A percentile compares a stretch with the other conserved stretches of the same genome.
phyloP scores from a whole-genome alignment of 495 filamentous ascomycete species.

The Tuber umbilicatum region DNA sequence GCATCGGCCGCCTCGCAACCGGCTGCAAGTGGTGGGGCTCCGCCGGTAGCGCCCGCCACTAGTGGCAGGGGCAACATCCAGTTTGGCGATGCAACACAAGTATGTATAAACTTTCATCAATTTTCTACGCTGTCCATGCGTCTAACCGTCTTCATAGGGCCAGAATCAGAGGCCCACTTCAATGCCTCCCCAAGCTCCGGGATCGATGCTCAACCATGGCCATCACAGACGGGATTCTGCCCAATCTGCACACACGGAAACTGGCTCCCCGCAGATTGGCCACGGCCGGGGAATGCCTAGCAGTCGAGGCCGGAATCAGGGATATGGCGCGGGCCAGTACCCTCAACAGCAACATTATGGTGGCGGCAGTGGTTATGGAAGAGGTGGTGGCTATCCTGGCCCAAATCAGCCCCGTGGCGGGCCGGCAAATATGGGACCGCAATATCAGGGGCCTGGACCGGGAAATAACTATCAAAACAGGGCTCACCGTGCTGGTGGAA shows the following conservation, averaged over 20 bases:
- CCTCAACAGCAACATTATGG: slow-evolving; percentile 22
- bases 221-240: slow-evolving; percentile 39
- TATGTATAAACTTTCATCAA: slow-evolving; percentile 1
- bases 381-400: slow-evolving; percentile 22
- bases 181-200: slow-evolving; percentile 30
- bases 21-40: slow-evolving; percentile 36
- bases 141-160: slow-evolving; percentile 12
- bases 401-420: slow-evolving; percentile 33
- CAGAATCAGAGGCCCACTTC: slow-evolving; percentile 34
- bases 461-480: slow-evolving; percentile 21
- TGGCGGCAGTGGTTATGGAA: slow-evolving; percentile 24
- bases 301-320: slow-evolving; percentile 20
- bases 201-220: slow-evolving; percentile 29
- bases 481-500: slow-evolving; percentile 31
- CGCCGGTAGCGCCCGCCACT: slow-evolving; percentile 23
- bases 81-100: slow-evolving; percentile 39
- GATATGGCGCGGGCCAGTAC: slow-evolving; percentile 20
- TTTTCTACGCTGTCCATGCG: not conserved
- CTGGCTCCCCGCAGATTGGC: slow-evolving; percentile 23
- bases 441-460: slow-evolving; percentile 13
- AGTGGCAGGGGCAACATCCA: slow-evolving; percentile 22
- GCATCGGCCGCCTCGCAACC: slow-evolving; percentile 39
- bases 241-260: slow-evolving; percentile 30
- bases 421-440: slow-evolving; percentile 26
- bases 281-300: slow-evolving; percentile 32